Evolutionary conservation across 2,329 filamentous ascomycete genomes (phyloP).

Genomic region (Gnomoniopsis smithogilvyi): DNA sequence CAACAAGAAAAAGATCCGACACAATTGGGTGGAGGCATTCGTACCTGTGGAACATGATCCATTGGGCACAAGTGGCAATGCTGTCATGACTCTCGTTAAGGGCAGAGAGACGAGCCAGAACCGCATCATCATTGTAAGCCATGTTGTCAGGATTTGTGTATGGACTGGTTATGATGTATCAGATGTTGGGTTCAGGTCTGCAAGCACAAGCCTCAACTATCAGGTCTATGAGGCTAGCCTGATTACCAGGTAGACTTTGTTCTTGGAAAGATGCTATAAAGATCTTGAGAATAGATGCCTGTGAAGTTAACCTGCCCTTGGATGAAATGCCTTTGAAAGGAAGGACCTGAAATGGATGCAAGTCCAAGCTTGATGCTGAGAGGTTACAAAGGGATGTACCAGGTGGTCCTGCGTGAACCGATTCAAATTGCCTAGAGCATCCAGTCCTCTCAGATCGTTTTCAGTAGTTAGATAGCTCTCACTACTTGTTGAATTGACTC

Average conservation of each 20-base stretch:
- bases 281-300: background rate
- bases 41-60: conserved; percentile 99
- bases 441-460: background rate
- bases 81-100: conserved; percentile 97
- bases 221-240: background rate
- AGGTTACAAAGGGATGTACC: background rate
- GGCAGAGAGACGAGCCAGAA: conserved; percentile 89
- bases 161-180: background rate
- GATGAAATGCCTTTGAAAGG: background rate
- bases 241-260: background rate
- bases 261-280: background rate
- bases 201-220: background rate
- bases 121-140: conserved; percentile 94
- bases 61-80: conserved; percentile 94
- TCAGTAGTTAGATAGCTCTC: background rate
- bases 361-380: background rate
- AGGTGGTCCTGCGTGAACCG: background rate
- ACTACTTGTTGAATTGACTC: background rate
- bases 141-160: conserved; percentile 45
- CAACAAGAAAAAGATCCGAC: background rate
- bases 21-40: conserved; percentile 15
- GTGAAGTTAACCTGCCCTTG: background rate
- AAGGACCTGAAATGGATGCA: too few species aligned
- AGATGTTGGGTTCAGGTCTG: background rate
- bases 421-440: background rate